Conservation (phyloP, 2,329 filamentous ascomycete genomes). For the Alternaria sp. region DNA sequence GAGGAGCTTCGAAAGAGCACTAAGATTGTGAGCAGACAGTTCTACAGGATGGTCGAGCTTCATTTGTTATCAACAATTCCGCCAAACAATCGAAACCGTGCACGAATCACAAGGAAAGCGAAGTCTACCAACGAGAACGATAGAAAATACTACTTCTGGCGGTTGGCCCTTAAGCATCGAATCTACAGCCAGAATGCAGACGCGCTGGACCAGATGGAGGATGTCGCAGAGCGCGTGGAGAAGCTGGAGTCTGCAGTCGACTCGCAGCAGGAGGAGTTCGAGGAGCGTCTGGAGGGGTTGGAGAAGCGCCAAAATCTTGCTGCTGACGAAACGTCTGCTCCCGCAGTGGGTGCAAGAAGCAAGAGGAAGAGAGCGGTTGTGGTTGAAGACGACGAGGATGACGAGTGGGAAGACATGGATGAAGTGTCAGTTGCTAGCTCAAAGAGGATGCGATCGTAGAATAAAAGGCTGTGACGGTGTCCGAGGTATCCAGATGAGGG, state of each 20-base stretch:
- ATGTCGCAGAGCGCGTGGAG: slow-evolving; percentile 72
- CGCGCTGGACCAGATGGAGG: slow-evolving; percentile 71
- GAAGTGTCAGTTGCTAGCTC: slow-evolving; percentile 38
- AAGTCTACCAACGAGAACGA: slow-evolving; percentile 65
- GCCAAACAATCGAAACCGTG: slow-evolving; percentile 57
- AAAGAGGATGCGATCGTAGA: slow-evolving; percentile 37
- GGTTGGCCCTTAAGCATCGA: slow-evolving; percentile 77
- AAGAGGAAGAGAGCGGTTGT: slow-evolving; percentile 47
- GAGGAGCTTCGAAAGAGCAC: slow-evolving; percentile 66
- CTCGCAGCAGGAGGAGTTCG: slow-evolving; percentile 76
- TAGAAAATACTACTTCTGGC: slow-evolving; percentile 74
- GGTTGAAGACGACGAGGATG: slow-evolving; percentile 52
- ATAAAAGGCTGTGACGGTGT: background rate
- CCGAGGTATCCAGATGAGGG: background rate
- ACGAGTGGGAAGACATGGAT: slow-evolving; percentile 49
- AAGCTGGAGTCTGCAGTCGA: slow-evolving; percentile 75
- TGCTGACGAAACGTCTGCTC: slow-evolving; percentile 23
- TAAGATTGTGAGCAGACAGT: slow-evolving; percentile 82
- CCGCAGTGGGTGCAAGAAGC: slow-evolving; percentile 23
- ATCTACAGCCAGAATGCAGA: slow-evolving; percentile 80
- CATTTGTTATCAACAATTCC: slow-evolving; percentile 70
- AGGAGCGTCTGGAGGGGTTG: slow-evolving; percentile 66
- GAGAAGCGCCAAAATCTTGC: slow-evolving; percentile 45
- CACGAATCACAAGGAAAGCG: slow-evolving; percentile 55
- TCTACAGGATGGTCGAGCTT: slow-evolving; percentile 78